Base-by-base conservation (phyloP, 352 stramenopile genomes). In the Phytophthora quininea region DNA sequence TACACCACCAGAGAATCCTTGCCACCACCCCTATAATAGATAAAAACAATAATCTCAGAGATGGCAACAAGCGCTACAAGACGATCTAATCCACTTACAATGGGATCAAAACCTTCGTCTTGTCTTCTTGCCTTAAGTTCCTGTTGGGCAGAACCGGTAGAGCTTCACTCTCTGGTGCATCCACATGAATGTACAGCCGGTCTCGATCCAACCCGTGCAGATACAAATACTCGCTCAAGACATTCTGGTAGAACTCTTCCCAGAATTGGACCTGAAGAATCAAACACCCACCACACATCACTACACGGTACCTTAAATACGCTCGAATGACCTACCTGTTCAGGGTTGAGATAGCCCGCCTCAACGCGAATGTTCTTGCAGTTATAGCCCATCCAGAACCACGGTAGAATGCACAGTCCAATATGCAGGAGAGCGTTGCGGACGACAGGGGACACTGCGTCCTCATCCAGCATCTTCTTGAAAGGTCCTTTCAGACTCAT, bases 381-480 rank as follows among this genome's bases (percentile, higher is more conserved):
- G 59, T 68, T 78, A 59, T 73, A 80, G 33, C 69, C 66, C 73
- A 76, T 80, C 73, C 73, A 80, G 53, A 73, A 80, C 73, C 69
- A 80, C 24, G 73, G 73, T 54, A 78, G 45, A 31, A 80, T 65
- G 43, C 73, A 76, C 6, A 80, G 69, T 0, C 69, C 73, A 43
- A 78, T 71, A 48, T 80, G 69, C 46, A 78, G n/a, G 45, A 80
- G 49, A 35, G 66, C 62, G 49, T 76, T 76, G 55, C 54, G 61
- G 40, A 78, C 32, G 37, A 54, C 54, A 1, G 58, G 42, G 4
- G 35, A 62, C 42, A 19, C 33, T 2, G 48, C 55, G 12, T 73
- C 58, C 3, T 50, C 4, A 12, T 62, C 14, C 49, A 59, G 53
- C 32, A 65, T 45, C 12, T 19, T 38, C 24, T 51, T 30, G 3